These are phyloP conservation scores for Penicillium sp. DNA, from an alignment of 2,329 filamentous ascomycete genomes.

Conservation along the genomic window DNA sequence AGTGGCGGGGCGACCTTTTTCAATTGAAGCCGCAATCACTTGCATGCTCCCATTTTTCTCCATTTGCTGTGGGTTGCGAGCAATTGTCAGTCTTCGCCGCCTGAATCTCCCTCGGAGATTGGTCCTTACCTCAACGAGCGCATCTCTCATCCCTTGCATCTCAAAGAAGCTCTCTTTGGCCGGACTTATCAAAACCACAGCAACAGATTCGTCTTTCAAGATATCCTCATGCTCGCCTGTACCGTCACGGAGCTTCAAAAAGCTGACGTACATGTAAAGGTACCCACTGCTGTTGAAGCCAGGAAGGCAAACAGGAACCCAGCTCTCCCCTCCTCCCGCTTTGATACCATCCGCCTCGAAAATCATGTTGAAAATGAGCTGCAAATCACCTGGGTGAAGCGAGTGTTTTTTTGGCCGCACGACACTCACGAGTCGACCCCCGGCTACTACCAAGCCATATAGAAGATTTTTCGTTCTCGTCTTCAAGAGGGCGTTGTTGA, in stretches of 20 bases:
- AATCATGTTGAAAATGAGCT: constrained; percentile 98
- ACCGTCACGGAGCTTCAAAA: constrained; percentile 62
- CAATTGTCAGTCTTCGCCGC: constrained; percentile 12
- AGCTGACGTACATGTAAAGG: constrained; percentile 98
- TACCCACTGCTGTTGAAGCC: constrained; percentile 97
- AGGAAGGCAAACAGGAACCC: constrained; percentile 92
- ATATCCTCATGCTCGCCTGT: constrained; percentile 39
- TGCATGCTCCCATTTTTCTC: constrained; percentile 68
- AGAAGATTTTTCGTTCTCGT: constrained; percentile 70
- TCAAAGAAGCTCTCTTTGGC: constrained; percentile 92
- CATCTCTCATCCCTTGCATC: constrained; percentile 65
- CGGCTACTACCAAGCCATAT: constrained; percentile 89
- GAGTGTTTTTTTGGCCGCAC: constrained; percentile 91
- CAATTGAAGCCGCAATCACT: constrained; percentile 66
- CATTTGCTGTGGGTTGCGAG: constrained; percentile 51
- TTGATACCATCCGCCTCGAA: constrained; percentile 92
- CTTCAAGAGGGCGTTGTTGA: constrained; percentile 83
- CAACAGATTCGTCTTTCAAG: constrained; percentile 64
- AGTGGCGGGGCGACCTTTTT: constrained; percentile 62
- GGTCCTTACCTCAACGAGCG: constrained; percentile 49
- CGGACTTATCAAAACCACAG: constrained; percentile 84
- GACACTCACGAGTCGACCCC: constrained; percentile 88
- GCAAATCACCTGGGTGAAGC: constrained; percentile 87
- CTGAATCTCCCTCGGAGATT: not conserved
- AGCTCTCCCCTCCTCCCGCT: constrained; percentile 89